Evolutionary conservation across 441 rosid species (phyloP), one percentile per base, ranked within the genome.

Genomic region (Erysimum pusillum): DNA sequence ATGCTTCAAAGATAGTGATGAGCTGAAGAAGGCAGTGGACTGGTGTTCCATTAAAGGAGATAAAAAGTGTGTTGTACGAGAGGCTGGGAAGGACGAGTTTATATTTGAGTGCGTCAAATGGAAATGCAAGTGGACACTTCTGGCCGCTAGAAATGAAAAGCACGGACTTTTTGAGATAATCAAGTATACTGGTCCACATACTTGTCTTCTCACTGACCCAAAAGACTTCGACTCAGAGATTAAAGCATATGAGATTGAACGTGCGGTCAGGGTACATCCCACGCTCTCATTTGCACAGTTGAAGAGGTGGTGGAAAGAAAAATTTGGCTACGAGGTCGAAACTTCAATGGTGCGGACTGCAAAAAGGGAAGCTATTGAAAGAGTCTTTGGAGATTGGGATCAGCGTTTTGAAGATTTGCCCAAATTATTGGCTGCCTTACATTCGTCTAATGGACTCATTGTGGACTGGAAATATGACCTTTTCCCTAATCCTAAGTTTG

Each of bases 101-200:
- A 31, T 2, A 2, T 63, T 53, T 42, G 56, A 73, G 17, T 73
- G 64, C 38, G 4, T 73, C 22, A 63, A 22, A 53, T 63, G 70
- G 70, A 73, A 20, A 53, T 73, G 77, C 77, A 73, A 63, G 0
- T 73, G 71, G 77, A 63, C 46, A 9, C 70, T 73, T 63, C 0
- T 0, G 1, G 77, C 64, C 1, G 63, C 42, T 53, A 63, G n/a
- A 73, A 73, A n/a, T 31, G 11, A n/a, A n/a, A n/a, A n/a, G n/a
- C n/a, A n/a, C n/a, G n/a, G n/a, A n/a, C n/a, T n/a, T n/a, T n/a
- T n/a, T n/a, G n/a, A n/a, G n/a, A 42, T 73, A 73, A 42, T 11
- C 48, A 73, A 18, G 17, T 73, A 3, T 9, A 63, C 0, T 10
- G 38, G 71, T 63, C 71, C 46, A 4, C 77, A 63, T 34, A 53